These are phyloP conservation scores for Pulveroboletus sp. DNA, from an alignment of 768 basidiomycete genomes.

Conservation along the genomic window DNA sequence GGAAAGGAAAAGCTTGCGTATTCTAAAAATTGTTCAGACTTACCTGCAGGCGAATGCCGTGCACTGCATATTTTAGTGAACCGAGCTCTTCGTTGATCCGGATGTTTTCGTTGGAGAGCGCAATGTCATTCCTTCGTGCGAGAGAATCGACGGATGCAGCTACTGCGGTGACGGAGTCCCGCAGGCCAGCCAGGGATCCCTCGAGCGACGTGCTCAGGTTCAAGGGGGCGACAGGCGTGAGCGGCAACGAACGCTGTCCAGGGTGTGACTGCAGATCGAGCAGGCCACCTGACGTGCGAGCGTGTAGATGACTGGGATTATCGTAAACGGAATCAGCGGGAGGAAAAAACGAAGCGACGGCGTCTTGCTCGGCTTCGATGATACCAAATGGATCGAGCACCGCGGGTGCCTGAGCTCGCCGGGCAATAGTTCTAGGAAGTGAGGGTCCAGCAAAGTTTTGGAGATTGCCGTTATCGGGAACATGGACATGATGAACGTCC, in stretches of 20 bases:
- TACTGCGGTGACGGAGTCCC: conserved; percentile 58
- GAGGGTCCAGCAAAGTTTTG: conserved; percentile 18
- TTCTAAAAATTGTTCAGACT: conserved; percentile 18
- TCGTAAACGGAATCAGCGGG: conserved; percentile 28
- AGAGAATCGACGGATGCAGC: conserved; percentile 58
- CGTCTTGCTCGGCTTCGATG: conserved; percentile 23
- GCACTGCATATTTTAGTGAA: conserved; percentile 61
- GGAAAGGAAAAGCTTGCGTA: not conserved
- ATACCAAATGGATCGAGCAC: conserved; percentile 17
- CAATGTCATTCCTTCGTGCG: conserved; percentile 60
- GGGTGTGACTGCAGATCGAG: conserved; percentile 21
- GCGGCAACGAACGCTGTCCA: conserved; percentile 27
- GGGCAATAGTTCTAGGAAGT: conserved; percentile 9
- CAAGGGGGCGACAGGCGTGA: conserved; percentile 51
- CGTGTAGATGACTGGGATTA: conserved; percentile 11
- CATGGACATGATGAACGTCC: conserved; percentile 9
- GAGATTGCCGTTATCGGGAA: conserved; percentile 8
- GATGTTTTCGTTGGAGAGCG: conserved; percentile 65
- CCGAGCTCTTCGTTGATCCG: conserved; percentile 71
- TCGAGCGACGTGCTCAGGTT: conserved; percentile 60
- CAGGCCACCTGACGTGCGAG: conserved; percentile 16
- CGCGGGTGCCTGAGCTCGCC: conserved; percentile 12
- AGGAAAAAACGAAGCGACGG: conserved; percentile 23
- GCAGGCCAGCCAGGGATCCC: conserved; percentile 53
- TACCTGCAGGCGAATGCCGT: conserved; percentile 79